A percentile compares a stretch with the other conserved stretches of the same genome.
phyloP scores from a whole-genome alignment of 2,329 filamentous ascomycete species.

The Botrytis paeoniae region DNA sequence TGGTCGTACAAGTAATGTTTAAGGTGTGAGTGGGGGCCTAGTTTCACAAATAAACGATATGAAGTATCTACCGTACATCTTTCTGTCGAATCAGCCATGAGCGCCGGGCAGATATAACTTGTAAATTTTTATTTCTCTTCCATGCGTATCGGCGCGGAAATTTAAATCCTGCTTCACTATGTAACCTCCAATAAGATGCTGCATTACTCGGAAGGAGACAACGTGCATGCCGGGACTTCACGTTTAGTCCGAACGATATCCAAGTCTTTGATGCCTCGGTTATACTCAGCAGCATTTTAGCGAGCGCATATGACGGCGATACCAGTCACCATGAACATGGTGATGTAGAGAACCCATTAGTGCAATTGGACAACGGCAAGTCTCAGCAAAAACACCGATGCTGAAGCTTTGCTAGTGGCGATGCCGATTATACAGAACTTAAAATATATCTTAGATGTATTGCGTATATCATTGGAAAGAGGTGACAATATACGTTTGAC shows the following conservation, averaged over 20 bases:
- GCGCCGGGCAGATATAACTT: not conserved
- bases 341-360: slow-evolving; percentile 18
- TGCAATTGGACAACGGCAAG: slow-evolving; percentile 24
- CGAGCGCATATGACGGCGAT: slow-evolving; percentile 17
- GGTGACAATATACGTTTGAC: slow-evolving; percentile 22
- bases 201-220: not conserved
- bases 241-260: not conserved
- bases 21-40: not conserved
- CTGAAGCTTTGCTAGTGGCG: slow-evolving; percentile 24
- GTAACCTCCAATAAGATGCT: too few relatives aligned
- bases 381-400: slow-evolving; percentile 22
- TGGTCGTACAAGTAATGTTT: not conserved
- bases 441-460: not conserved
- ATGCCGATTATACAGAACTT: slow-evolving; percentile 24
- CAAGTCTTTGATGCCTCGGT: not conserved
- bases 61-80: not conserved
- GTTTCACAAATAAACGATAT: not conserved
- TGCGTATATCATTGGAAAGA: not conserved
- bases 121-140: not conserved
- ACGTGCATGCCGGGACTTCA: not conserved
- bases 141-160: too few relatives aligned
- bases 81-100: not conserved
- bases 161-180: too few relatives aligned
- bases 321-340: slow-evolving; percentile 16
- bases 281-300: not conserved